Evolutionary conservation across 352 stramenopile species (phyloP).

Genomic region (Globisporangium barbulae): DNA sequence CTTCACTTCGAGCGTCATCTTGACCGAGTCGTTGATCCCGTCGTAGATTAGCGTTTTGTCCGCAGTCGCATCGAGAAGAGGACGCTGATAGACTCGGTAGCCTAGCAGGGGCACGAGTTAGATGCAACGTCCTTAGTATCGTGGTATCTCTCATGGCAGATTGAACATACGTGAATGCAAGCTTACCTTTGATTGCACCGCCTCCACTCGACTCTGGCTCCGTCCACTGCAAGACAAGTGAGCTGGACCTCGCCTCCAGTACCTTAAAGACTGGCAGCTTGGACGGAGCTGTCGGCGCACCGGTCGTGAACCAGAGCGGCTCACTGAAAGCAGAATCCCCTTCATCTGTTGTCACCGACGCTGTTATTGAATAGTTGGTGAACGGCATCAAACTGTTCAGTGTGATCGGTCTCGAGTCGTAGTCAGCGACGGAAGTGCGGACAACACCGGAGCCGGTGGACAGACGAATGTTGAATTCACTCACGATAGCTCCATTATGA

Average conservation of each 20-base stretch:
- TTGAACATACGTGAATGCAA: background rate
- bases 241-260: slow-evolving; percentile 25
- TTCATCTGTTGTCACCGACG: slow-evolving; percentile 14
- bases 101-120: slow-evolving; percentile 15
- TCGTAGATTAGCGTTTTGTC: slow-evolving; percentile 24
- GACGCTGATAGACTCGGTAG: slow-evolving; percentile 24
- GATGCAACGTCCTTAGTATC: background rate
- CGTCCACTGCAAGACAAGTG: slow-evolving; percentile 26
- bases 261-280: slow-evolving; percentile 16
- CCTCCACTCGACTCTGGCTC: slow-evolving; percentile 38
- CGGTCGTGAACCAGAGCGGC: slow-evolving; percentile 23
- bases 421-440: slow-evolving; percentile 9
- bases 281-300: slow-evolving; percentile 16
- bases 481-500: slow-evolving; percentile 27
- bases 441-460: background rate
- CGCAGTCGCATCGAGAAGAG: background rate
- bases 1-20: slow-evolving; percentile 16
- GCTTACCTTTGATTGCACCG: slow-evolving; percentile 32
- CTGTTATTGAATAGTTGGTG: slow-evolving; percentile 30
- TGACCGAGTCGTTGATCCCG: slow-evolving; percentile 11
- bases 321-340: slow-evolving; percentile 20
- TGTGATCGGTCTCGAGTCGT: slow-evolving; percentile 7
- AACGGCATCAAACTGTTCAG: slow-evolving; percentile 23
- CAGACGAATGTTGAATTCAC: slow-evolving; percentile 4
- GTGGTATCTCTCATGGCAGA: background rate